Evolutionary conservation across 2,329 filamentous ascomycete genomes (phyloP), one percentile per base, ranked within the genome.

Genomic region (Curvularia hawaiiensis): DNA sequence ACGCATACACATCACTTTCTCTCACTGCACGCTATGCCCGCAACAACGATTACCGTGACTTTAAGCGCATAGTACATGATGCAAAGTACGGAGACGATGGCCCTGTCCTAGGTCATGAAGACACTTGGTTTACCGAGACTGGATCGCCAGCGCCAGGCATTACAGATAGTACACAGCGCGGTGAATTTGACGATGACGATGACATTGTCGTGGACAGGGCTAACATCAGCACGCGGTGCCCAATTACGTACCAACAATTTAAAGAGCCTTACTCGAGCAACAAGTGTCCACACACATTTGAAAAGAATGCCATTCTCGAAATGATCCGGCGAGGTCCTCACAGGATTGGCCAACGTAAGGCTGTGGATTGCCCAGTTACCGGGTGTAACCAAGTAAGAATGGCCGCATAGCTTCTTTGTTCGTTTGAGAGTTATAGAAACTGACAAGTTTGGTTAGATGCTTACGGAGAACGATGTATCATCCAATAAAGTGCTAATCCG

Each of bases 221-320:
- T 60, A 84, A 82, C 4, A 81, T 87, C 51, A 89, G 85, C 72
- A 84, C 88, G 31, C 88, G 85, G 65, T 93, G 90, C 67, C 89
- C 89, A 0, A 73, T 93, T 20, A 89, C 89, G 0, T 78, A 92
- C 62, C 79, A 80, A 50, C 79, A 83, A 44, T 87, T 91, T 78
- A 78, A 79, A 41, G 83, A 91, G 51, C 90, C 90, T 0, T 86
- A 85, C 67, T 90, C 84, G 54, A 90, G 85, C 65, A 78, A 71
- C 14, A 84, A 85, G 62, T 93, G 90, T 78, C 86, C 84, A 54
- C 90, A 93, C 72, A 87, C 84, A 0, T 93, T 91, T 70, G 88
- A 93, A 69, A 88, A 85, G 72, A 68, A 72, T 1, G 85, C 85
- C 0, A 88, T 93, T 39, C 56, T 84, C 24, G 82, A 85, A 43